phyloP scores from a whole-genome alignment of 768 basidiomycete genomes.

The Auricularia auricula-judae region DNA sequence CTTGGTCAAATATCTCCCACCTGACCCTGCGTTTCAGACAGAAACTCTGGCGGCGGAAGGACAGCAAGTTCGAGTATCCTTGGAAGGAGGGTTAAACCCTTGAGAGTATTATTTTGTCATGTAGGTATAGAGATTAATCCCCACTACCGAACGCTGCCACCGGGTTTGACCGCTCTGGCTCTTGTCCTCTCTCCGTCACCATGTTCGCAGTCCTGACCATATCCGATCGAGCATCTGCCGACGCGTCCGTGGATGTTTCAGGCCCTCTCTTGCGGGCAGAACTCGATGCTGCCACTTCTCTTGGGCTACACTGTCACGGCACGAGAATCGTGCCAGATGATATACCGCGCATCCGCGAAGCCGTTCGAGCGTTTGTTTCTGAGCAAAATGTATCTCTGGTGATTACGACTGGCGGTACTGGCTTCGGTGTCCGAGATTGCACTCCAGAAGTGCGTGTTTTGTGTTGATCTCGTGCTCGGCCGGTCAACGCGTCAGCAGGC shows the following conservation, averaged over 20 bases:
- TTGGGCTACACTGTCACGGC: neutral
- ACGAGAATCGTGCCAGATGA: constrained; percentile 57
- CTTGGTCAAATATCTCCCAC: neutral
- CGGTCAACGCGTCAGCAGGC: constrained; percentile 11
- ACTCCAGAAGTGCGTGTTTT: constrained; percentile 67
- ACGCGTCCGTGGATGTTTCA: neutral
- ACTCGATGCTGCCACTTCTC: constrained; percentile 3
- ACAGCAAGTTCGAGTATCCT: constrained; percentile 82
- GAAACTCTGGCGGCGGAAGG: constrained; percentile 85
- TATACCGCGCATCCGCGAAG: constrained; percentile 33
- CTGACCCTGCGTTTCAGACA: constrained; percentile 38
- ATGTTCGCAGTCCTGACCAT: neutral
- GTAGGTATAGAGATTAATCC: neutral
- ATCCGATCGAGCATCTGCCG: neutral
- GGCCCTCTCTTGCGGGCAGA: neutral
- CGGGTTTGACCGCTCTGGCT: no score
- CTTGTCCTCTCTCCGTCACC: neutral
- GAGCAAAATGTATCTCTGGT: constrained; percentile 53
- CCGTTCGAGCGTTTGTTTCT: constrained; percentile 35
- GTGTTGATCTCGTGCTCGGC: constrained; percentile 50
- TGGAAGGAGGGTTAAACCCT: constrained; percentile 50
- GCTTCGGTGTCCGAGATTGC: constrained; percentile 67
- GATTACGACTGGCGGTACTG: constrained; percentile 80
- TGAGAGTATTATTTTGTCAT: constrained; percentile 4
- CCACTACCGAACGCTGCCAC: no score